Percentiles rank a stretch among this genome's conserved stretches.
These are phyloP conservation scores for Calycina herbarum DNA, from an alignment of 2,329 filamentous ascomycete genomes.

Conservation along the genomic window DNA sequence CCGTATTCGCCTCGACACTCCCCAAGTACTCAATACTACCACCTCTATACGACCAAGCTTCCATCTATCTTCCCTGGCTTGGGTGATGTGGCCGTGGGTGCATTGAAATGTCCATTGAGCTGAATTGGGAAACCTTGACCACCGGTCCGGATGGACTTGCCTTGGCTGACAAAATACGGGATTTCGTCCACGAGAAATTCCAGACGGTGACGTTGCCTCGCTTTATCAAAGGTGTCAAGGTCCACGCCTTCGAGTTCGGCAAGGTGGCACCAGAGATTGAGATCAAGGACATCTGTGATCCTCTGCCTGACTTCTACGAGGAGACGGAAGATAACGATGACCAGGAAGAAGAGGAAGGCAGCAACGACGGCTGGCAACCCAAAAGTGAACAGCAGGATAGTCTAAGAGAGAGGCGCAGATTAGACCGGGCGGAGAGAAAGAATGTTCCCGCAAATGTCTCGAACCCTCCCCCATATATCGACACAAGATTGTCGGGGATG, in stretches of 20 bases:
- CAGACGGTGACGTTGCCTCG: conserved; percentile 87
- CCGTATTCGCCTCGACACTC: neutral
- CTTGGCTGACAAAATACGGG: conserved; percentile 82
- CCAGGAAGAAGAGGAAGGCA: conserved; percentile 50
- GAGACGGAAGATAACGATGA: conserved; percentile 66
- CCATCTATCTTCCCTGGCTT: neutral
- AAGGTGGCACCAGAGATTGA: conserved; percentile 79
- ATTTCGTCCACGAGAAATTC: conserved; percentile 94
- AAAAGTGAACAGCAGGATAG: conserved; percentile 26
- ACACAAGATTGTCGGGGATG: conserved; percentile 40
- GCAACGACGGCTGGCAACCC: conserved; percentile 38
- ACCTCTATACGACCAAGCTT: neutral
- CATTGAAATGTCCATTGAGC: conserved; percentile 83
- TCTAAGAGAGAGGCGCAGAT: conserved; percentile 39
- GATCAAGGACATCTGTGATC: conserved; percentile 96
- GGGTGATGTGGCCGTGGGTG: neutral
- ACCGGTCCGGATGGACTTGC: conserved; percentile 82
- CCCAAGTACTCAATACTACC: neutral
- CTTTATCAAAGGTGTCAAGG: conserved; percentile 94
- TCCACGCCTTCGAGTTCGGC: conserved; percentile 93
- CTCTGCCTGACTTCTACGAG: conserved; percentile 94
- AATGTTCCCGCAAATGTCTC: conserved; percentile 28
- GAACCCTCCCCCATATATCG: conserved; percentile 42
- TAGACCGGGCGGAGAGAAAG: conserved; percentile 39
- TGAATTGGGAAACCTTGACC: conserved; percentile 94